Conservation (phyloP, 2,329 filamentous ascomycete genomes). For the Penicillium sp. region DNA sequence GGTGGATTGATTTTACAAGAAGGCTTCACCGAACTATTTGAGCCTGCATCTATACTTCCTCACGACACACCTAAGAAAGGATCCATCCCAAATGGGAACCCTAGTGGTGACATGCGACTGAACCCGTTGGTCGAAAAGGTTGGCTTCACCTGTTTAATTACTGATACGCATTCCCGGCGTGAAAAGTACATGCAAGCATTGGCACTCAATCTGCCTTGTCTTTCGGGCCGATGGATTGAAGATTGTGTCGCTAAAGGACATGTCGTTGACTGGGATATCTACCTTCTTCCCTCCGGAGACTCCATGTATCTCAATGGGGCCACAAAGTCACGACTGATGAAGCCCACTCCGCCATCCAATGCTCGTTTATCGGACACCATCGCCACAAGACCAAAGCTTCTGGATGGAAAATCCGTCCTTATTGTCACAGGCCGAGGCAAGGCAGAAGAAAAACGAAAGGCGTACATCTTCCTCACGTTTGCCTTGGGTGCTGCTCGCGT, state of each 20-base stretch:
- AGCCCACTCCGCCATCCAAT: conserved; percentile 53
- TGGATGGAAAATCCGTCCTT: conserved; percentile 62
- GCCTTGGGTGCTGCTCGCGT: conserved; percentile 67
- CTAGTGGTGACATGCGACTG: conserved; percentile 47
- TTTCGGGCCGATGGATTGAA: conserved; percentile 74
- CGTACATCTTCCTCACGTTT: conserved; percentile 73
- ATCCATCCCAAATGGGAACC: conserved; percentile 10
- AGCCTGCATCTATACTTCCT: conserved; percentile 35
- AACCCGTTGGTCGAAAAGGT: conserved; percentile 49
- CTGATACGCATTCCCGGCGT: conserved; percentile 77
- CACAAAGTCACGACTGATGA: conserved; percentile 65
- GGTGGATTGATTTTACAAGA: conserved; percentile 66
- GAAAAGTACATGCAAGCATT: conserved; percentile 93
- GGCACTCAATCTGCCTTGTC: conserved; percentile 78
- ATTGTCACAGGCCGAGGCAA: conserved; percentile 63
- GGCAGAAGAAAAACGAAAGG: conserved; percentile 58
- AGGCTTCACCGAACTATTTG: conserved; percentile 79
- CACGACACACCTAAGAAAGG: conserved; percentile 28
- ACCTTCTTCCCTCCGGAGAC: conserved; percentile 78
- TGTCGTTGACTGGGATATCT: conserved; percentile 69
- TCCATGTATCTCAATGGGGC: conserved; percentile 71
- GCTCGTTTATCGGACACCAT: conserved; percentile 57
- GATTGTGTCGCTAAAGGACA: conserved; percentile 59
- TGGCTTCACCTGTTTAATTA: conserved; percentile 79
- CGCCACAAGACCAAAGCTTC: conserved; percentile 54